Evolutionary conservation across 106 monocot genomes (phyloP).

Genomic region (Vanilla planifolia): DNA sequence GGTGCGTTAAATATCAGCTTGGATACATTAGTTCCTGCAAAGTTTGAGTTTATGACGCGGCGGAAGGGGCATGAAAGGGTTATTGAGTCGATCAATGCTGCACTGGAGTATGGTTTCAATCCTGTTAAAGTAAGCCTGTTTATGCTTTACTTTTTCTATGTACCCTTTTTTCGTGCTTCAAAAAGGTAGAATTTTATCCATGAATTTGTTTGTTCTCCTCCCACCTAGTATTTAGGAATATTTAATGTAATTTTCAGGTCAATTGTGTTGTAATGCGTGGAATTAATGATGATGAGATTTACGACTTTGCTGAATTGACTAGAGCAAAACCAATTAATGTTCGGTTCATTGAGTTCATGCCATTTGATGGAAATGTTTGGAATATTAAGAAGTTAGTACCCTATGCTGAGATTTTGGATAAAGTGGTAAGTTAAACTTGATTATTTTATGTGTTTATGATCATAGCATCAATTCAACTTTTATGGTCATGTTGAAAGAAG

Average conservation of each 20-base stretch:
- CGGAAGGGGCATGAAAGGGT: slow-evolving; percentile 85
- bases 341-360: slow-evolving; percentile 99
- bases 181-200: not conserved
- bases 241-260: slow-evolving; percentile 35
- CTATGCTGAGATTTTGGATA: slow-evolving; percentile 97
- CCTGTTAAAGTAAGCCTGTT: slow-evolving; percentile 73
- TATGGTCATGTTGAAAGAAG: not conserved
- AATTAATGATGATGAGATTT: slow-evolving; percentile 96
- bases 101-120: slow-evolving; percentile 76
- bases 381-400: slow-evolving; percentile 88
- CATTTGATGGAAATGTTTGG: slow-evolving; percentile 99
- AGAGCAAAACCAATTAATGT: slow-evolving; percentile 83
- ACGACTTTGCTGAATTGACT: slow-evolving; percentile 90
- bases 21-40: slow-evolving; percentile 91
- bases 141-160: not conserved
- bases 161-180: not conserved
- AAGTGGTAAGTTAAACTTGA: slow-evolving; percentile 90
- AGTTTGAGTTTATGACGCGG: slow-evolving; percentile 98
- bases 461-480: not conserved
- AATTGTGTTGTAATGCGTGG: slow-evolving; percentile 99
- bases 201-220: not conserved
- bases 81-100: slow-evolving; percentile 71
- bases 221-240: not conserved
- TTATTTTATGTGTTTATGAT: slow-evolving; percentile 7
- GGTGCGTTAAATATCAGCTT: slow-evolving; percentile 84